Evolutionary conservation across 768 basidiomycete genomes (phyloP), one percentile per base, ranked within the genome.

Genomic region (Saitozyma podzolica): DNA sequence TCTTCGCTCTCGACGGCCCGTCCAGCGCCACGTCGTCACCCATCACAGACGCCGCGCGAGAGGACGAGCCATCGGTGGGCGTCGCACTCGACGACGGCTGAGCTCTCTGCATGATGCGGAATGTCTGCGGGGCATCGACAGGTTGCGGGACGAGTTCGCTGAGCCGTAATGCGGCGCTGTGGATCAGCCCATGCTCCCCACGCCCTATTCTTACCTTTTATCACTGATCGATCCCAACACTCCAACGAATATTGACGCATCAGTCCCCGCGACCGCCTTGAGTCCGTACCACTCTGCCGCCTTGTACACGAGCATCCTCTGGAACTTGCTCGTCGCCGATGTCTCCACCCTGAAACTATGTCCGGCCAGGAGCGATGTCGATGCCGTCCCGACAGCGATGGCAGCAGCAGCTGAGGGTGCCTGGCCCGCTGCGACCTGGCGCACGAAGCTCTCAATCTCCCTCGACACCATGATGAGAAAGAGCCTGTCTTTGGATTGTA

Each of bases 201-300:
- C 42, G 17, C 4, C 14, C 51, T 10, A 37, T 40, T 51, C 66
- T 16, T 41, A 73, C 74, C 68, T 68, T 42, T 68, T 68, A n/a
- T 68, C 62, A 20, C 64, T 47, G 40, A 76, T 47, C 16, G 47
- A 51, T 11, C 66, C 68, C 29, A 66, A 13, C 1, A 73, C 60
- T n/a, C 72, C 72, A 9, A 73, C 54, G 17, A 66, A 50, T 51
- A 76, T 71, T 40, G 17, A 29, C 16, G 60, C 66, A 29, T 73
- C 72, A 37, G 51, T 50, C 37, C 68, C 68, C 4, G 68, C 40
- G 9, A 71, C 59, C 37, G 72, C 75, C 43, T 73, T 77, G 37
- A 74, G 20, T 1, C 75, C 75, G 62, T 75, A 77, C 75, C 75
- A 77, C 48, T 77, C 75, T 16, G 75, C 73, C 13, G 62, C 62